Base-by-base conservation (phyloP, 352 stramenopile species). In the Phytophthora rubi region DNA sequence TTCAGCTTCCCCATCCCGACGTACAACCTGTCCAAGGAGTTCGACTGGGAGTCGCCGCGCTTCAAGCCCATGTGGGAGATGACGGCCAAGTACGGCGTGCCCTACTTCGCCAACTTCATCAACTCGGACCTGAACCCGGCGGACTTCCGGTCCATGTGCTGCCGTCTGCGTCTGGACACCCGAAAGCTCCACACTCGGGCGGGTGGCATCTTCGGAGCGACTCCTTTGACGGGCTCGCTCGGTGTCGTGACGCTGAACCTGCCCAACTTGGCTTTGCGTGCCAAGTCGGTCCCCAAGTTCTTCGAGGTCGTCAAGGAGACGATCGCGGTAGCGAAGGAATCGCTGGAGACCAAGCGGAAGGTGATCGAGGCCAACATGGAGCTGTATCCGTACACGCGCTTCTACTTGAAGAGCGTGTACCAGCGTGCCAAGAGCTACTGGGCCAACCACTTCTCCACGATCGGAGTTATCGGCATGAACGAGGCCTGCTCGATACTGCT, bases 1-100 rank as follows among this genome's bases (percentile, higher is more conserved):
- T 77, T 77, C 70, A 77, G 70, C 65, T 77, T 77, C 54, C 70
- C 70, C 48, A 77, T 77, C 53, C 70, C 70, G 37, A 77, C 70
- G 5, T 77, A 77, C 48, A 77, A 77, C 28, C 21, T 77, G 28
- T 70, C 70, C 53, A 73, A 77, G 30, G 65, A 70, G 42, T 73
- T 77, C 33, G 64, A 77, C 65, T 73, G 70, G 70, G 49, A 73
- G n/a, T 73, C 70, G 5, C 59, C 65, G 7, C 65, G 65, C 5
- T 69, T 70, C 59, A 72, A 73, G 45, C 59, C 70, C 9, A 69
- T 73, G 70, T 77, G 64, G 63, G 59, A 70, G 65, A 77, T 73
- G 70, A 70, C 65, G 13, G 65, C 70, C 59, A 77, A 77, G 65
- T 77, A 77, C 47, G 70, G 70, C 33, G 65, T 73, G 1, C 65